Base-by-base conservation (phyloP, 495 filamentous ascomycete genomes). In the Xylaria scruposa region DNA sequence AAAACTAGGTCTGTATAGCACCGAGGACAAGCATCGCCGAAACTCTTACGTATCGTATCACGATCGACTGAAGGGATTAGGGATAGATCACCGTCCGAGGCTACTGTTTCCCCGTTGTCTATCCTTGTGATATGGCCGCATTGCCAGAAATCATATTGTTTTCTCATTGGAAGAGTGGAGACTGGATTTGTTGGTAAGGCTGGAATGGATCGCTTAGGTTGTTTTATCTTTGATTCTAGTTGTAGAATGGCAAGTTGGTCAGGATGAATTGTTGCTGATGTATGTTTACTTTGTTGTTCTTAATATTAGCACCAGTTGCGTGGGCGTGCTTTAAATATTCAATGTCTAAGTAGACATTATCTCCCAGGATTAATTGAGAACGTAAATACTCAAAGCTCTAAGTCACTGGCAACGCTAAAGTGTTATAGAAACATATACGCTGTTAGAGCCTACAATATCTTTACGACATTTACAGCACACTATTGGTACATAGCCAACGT, bases 101-200 rank as follows among this genome's bases (percentile, higher is more conserved):
- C 10, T 3, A 56, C 10, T 2, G 3, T 54, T 8, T 4, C 1
- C 1, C 65, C 65, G 1, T 54, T 21, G 0, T 4, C 4, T 1
- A 21, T 42, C 0, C 4, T 2, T 13, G 65, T 67, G 36, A 67
- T 44, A 5, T 67, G 65, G 33, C 65, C 65, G 36, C 65, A 67
- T 0, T 56, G 36, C 65, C 65, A 67, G 47, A 56, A 54, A 0
- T 54, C 36, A 19, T 51, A 67, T 4, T 54, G 0, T 33, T 10
- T 47, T 17, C 5, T 8, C 1, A 24, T 21, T n/a, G 9, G 0
- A 8, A 4, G 0, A 46, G 33, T 15, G 12, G 29, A 19, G 0
- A 10, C 33, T 58, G 0, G 29, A 4, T 33, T n/a, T 31, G 29
- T 36, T 19, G 2, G 54, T 36, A 9, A 8, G 49, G 49, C 4